Base-by-base conservation (phyloP, 179 eudicot genomes). In the Nepenthes alata region DNA sequence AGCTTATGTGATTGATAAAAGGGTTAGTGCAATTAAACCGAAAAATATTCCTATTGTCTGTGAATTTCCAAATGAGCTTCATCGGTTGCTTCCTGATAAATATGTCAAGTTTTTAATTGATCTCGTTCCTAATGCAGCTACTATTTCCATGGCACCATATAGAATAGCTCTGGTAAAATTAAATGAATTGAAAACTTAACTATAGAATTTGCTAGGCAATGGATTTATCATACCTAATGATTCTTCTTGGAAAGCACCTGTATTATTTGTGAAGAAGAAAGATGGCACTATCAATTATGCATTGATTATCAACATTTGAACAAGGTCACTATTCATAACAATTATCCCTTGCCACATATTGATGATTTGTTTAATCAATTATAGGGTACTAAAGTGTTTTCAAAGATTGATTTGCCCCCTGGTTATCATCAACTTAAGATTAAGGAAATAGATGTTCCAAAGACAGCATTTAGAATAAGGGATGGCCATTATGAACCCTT, bases 241-340 rank as follows among this genome's bases (percentile, higher is more conserved):
- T 1, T 38, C 50, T 12, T 35, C 34, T 10, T 41, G 50, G 62
- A 35, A 41, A 7, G 48, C 62, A 11, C 62, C 2, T 2, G n/a
- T 59, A 2, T 14, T 59, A 5, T 59, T 59, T 39, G 49, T 39
- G 25, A 59, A 59, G n/a, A 59, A 59, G 49, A 59, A 59, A 12
- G 62, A 59, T 44, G 48, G 62, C 8, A 44, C 45, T 11, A 6
- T 59, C 7, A 14, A 11, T 41, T 59, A 11, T 6, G 62, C 45
- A 59, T 38, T 2, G 62, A 59, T 12, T 59, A 44, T 16, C 2
- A 49, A 38, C 35, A 59, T 3, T 39, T 39, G 4, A 44, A 38
- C 11, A 59, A 39, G 11, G 50, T 59, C 3, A 39, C 10, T 9
- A 14, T 39, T 5, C 38, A 59, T 34, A 59, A 60, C 11, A 60